Base-by-base conservation (phyloP, 1,284 basidiomycete species). In the Peniophora sp. region DNA sequence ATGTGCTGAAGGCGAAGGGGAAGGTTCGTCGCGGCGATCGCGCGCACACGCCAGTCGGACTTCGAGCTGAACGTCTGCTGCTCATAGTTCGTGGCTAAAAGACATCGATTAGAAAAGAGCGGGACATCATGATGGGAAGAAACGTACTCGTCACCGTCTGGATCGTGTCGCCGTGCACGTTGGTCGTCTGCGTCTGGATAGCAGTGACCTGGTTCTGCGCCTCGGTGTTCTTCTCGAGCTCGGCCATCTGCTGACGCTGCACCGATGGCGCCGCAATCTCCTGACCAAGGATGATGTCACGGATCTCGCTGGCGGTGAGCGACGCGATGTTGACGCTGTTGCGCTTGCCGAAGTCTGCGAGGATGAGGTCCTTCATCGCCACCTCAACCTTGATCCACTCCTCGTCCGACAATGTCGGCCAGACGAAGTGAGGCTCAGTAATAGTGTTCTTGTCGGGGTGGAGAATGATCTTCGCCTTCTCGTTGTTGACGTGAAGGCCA, bases 341-440 rank as follows among this genome's bases (percentile, higher is more conserved):
- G 51, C 97, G 85, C 74, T 99, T 99, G 59, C 96, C 97, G 66
- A 99, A 99, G 61, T 86, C 85, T 56, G 88, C 87, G 48, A 96
- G 73, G 62, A 96, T 95, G 46, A 96, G 80, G 58, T 96, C 92
- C 67, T 92, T 95, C 73, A 99, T 85, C 2, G 96, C 95, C 44
- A 98, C 91, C 73, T 99, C 97, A 43, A 98, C 97, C 71, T 97
- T 96, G 73, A 99, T 97, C 97, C 97, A 99, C 60, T 97, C 95
- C 58, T 98, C 94, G 62, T 99, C 96, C 22, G 75, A 76, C 48
- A 99, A 75, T 2, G 93, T 89, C 6, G 97, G 97, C 96, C 96
- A 99, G 36, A 99, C 93, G 68, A 98, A 94, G 70, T 99, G 96
- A 47, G 95, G 91, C 69, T 98, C 93, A 3, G 97, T 99, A 60